Evolutionary conservation across 805 yeast genomes (phyloP).

Genomic region (Brettanomyces sp.): DNA sequence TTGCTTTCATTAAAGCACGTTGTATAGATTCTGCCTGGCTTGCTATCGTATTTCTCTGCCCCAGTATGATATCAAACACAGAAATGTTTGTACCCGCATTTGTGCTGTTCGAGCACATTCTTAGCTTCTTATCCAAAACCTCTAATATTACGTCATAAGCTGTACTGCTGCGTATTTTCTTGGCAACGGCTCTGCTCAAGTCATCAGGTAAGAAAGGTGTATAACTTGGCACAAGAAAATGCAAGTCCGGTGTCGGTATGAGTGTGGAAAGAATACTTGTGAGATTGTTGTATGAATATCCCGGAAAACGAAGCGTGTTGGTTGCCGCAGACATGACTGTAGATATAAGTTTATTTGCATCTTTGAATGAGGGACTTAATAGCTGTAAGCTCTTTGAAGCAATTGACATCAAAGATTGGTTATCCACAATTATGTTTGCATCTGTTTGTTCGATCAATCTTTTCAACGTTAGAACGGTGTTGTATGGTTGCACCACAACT

Average conservation of each 20-base stretch:
- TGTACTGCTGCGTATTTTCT: constrained; percentile 56
- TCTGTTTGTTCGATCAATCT: constrained; percentile 81
- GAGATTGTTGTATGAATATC: constrained; percentile 79
- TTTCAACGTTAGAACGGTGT: constrained; percentile 72
- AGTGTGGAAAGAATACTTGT: constrained; percentile 74
- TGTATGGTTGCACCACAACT: constrained; percentile 97
- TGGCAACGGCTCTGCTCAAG: constrained; percentile 39
- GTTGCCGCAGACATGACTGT: constrained; percentile 79
- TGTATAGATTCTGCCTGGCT: constrained; percentile 61
- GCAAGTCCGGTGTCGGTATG: constrained; percentile 79
- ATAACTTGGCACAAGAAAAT: constrained; percentile 63
- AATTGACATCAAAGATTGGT: constrained; percentile 68
- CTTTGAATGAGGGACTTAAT: constrained; percentile 57
- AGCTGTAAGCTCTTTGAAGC: constrained; percentile 55
- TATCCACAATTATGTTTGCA: constrained; percentile 83
- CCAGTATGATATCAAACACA: constrained; percentile 62
- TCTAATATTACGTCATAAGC: constrained; percentile 83
- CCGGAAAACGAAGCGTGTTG: constrained; percentile 83
- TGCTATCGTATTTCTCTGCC: constrained; percentile 25
- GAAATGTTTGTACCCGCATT: constrained; percentile 47
- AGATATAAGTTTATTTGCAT: constrained; percentile 78
- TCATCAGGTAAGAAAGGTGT: constrained; percentile 71
- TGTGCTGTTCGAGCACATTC: constrained; percentile 41
- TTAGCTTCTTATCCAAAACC: constrained; percentile 64
- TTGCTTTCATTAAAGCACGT: constrained; percentile 54